These are phyloP conservation scores for Stevia rebaudiana DNA, from an alignment of 140 eudicot species.

Conservation along the genomic window DNA sequence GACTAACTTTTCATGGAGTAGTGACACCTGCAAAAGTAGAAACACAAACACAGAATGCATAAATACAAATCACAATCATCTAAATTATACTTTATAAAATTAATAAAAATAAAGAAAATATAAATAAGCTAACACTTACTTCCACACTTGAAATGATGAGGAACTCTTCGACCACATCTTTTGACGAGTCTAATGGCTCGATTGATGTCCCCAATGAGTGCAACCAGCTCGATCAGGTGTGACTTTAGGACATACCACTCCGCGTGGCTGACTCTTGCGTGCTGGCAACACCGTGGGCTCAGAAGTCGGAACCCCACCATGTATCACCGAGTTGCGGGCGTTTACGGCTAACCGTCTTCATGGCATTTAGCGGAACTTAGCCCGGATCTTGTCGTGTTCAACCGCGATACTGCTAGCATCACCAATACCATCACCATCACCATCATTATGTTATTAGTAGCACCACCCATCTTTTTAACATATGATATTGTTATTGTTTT, in stretches of 20 bases:
- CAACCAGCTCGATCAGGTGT: constrained; percentile 31
- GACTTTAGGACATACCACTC: constrained; percentile 41
- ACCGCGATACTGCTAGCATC: neutral
- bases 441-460: neutral
- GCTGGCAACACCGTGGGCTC: constrained; percentile 26
- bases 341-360: constrained; percentile 12
- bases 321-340: constrained; percentile 11
- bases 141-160: constrained; percentile 26
- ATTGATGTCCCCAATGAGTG: constrained; percentile 18
- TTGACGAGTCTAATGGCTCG: constrained; percentile 32
- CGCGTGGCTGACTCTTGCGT: constrained; percentile 31
- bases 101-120: neutral
- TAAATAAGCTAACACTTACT: neutral
- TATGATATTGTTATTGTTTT: neutral
- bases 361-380: constrained; percentile 9
- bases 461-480: neutral
- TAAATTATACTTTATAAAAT: neutral
- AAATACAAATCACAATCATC: neutral
- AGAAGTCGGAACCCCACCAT: constrained; percentile 13
- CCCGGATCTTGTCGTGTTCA: neutral
- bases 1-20: constrained; percentile 16
- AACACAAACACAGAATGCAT: neutral
- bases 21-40: constrained; percentile 16
- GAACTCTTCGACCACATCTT: constrained; percentile 19
- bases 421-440: neutral